A percentile compares a stretch with the other conserved stretches of the same genome.
Evolutionary conservation across 2,329 filamentous ascomycete species (phyloP).

Genomic region (Epichloe sp.): DNA sequence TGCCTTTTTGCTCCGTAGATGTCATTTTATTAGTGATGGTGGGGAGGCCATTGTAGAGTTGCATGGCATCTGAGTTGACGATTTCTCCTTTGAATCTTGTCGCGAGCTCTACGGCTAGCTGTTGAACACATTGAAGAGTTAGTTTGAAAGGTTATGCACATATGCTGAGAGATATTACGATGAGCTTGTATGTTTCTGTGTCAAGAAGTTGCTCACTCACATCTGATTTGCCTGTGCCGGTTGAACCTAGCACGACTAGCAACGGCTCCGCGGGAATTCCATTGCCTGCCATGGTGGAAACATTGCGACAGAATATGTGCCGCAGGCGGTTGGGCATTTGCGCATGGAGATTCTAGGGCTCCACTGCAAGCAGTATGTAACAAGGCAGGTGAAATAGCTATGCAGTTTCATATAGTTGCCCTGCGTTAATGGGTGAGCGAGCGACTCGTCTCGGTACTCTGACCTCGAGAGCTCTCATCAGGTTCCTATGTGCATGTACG

Average conservation of each 20-base stretch:
- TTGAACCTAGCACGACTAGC: constrained; percentile 75
- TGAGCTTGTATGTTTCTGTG: background rate
- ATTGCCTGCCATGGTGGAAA: constrained; percentile 25
- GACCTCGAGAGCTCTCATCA: too few species aligned
- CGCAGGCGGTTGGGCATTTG: constrained; percentile 16
- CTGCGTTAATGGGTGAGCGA: too few species aligned
- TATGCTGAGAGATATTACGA: background rate
- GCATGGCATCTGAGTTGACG: constrained; percentile 97
- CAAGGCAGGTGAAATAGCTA: too few species aligned
- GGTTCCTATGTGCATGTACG: too few species aligned
- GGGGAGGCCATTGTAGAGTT: constrained; percentile 82
- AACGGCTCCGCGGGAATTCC: constrained; percentile 43
- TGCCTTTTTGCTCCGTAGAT: constrained; percentile 55
- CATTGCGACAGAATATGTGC: constrained; percentile 19
- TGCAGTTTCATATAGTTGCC: too few species aligned
- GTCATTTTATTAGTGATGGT: constrained; percentile 94
- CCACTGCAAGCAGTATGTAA: background rate
- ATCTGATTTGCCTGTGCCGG: constrained; percentile 87
- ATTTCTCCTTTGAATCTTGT: constrained; percentile 77
- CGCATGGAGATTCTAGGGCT: constrained; percentile 4
- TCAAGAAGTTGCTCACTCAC: constrained; percentile 32
- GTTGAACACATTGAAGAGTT: background rate
- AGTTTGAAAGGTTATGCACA: background rate
- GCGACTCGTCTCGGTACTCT: too few species aligned
- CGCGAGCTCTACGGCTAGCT: constrained; percentile 87